phyloP scores from a whole-genome alignment of 1,284 basidiomycete species.

The Sphagnurus paluster region DNA sequence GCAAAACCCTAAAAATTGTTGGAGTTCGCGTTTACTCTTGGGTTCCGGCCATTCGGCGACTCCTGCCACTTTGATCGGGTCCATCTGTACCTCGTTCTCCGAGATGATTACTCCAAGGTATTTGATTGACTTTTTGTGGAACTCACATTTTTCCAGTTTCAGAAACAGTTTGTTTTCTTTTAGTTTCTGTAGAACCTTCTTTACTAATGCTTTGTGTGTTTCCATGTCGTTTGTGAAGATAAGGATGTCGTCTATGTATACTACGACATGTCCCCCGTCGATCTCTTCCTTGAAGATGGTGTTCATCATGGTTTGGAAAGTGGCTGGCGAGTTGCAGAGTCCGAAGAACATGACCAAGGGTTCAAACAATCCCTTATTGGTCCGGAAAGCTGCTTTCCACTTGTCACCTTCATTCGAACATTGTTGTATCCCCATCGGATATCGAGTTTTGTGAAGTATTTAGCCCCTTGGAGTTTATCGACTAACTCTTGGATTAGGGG shows the following conservation, averaged over 20 bases:
- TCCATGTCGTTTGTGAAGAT: conserved; percentile 15
- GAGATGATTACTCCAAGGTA: conserved; percentile 23
- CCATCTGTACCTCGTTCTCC: conserved; percentile 30
- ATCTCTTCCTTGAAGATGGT: conserved; percentile 3
- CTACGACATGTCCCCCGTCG: neutral
- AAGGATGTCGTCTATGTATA: conserved; percentile 5
- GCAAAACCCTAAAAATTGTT: conserved; percentile 26
- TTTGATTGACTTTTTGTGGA: conserved; percentile 17
- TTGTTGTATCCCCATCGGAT: conserved; percentile 25
- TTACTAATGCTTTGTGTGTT: conserved; percentile 13
- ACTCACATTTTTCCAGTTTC: conserved; percentile 35
- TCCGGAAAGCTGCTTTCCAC: conserved; percentile 4
- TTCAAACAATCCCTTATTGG: conserved; percentile 2
- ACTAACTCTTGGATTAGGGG: conserved; percentile 36
- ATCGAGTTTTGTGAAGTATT: conserved; percentile 37
- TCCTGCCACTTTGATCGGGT: conserved; percentile 23
- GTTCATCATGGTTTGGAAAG: conserved; percentile 12
- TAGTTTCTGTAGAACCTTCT: conserved; percentile 34
- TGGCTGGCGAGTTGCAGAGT: conserved; percentile 2
- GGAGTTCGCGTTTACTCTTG: conserved; percentile 17
- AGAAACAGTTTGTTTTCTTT: conserved; percentile 30
- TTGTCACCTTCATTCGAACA: conserved; percentile 25
- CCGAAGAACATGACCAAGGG: conserved; percentile 7
- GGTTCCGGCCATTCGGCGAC: conserved; percentile 12
- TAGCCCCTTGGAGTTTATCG: conserved; percentile 25